Base-by-base conservation (phyloP, 164 flowering plant species). In the Nymphaea colorata region DNA sequence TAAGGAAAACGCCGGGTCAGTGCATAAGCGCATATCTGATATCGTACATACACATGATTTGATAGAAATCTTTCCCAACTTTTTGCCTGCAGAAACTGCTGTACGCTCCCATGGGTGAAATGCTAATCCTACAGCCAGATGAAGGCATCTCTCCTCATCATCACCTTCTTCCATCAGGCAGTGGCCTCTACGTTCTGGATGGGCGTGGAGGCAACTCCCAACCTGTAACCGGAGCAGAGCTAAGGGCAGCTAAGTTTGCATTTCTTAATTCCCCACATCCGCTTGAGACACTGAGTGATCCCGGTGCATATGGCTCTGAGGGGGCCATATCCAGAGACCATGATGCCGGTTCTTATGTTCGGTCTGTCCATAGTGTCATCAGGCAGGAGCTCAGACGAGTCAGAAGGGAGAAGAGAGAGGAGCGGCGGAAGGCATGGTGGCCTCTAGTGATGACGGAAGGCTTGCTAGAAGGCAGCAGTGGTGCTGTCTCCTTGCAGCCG, bases 211-310 rank as follows among this genome's bases (percentile, higher is more conserved):
- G 63, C 18, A 17, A 64, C 43, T 44, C 70, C 6, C 57, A 44
- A 36, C 66, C 67, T 14, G 70, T 84, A 42, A 67, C 88, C 16
- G 79, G 59, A 18, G 61, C 77, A 47, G 72, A 83, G 16, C 44
- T 86, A 75, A 82, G 80, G 79, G 86, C 92, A 16, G 99, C 99
- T 41, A 81, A 80, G 69, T 25, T 61, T 7, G 78, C 76, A 6
- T 95, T 92, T 79, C 69, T 95, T 25, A 90, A 92, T 79, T 79
- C 93, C 3, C 98, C 99, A 1, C 99, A 95, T 70, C 99, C 98
- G 3, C 91, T 95, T 1, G 98, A 95, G 81, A 90, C 89, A 47
- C 76, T 95, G 43, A 82, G 93, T 15, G 99, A 95, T 63, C 86
- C 88, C 2, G 69, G 89, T 64, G 93, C 99, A 5, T 95, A 95